phyloP scores from a whole-genome alignment of 441 rosid species.

The Pelargonium fulgidum region DNA sequence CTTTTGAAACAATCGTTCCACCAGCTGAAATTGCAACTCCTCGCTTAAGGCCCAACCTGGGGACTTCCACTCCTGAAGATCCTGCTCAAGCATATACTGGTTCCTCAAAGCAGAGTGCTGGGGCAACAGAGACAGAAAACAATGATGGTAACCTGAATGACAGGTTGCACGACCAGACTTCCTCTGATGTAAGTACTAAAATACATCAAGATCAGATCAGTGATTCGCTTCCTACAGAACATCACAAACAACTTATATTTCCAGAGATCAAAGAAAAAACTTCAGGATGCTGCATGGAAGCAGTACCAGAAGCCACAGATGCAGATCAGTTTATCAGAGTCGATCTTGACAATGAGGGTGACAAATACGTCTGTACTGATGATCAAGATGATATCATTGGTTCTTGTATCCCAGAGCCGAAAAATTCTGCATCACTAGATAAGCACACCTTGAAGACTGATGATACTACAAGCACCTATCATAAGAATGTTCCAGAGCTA shows the following conservation, averaged over 20 bases:
- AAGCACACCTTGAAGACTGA: conserved; percentile 21
- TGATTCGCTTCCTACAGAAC: conserved; percentile 10
- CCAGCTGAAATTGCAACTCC: conserved; percentile 21
- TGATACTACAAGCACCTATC: conserved; percentile 15
- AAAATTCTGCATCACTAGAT: neutral
- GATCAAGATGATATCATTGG: no score
- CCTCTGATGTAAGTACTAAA: no score
- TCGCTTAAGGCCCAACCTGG: conserved; percentile 14
- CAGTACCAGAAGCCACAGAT: neutral
- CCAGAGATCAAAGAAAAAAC: conserved; percentile 19
- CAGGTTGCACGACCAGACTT: no score
- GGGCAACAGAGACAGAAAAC: no score
- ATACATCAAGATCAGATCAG: conserved; percentile 14
- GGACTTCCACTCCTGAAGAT: conserved; percentile 26
- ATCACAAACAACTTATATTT: conserved; percentile 14
- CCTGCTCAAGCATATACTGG: conserved; percentile 17
- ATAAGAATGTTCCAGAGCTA: conserved; percentile 13
- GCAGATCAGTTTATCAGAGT: conserved; percentile 18
- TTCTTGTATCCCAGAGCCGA: no score
- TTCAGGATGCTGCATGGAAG: neutral
- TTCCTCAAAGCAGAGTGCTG: no score
- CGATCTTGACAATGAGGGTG: conserved; percentile 10
- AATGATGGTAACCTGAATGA: no score
- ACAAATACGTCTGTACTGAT: neutral
- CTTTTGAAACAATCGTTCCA: conserved; percentile 67